Evolutionary conservation across 129 eudicot genomes (phyloP), one percentile per base, ranked within the genome.

Genomic region (Lactuca saligna): DNA sequence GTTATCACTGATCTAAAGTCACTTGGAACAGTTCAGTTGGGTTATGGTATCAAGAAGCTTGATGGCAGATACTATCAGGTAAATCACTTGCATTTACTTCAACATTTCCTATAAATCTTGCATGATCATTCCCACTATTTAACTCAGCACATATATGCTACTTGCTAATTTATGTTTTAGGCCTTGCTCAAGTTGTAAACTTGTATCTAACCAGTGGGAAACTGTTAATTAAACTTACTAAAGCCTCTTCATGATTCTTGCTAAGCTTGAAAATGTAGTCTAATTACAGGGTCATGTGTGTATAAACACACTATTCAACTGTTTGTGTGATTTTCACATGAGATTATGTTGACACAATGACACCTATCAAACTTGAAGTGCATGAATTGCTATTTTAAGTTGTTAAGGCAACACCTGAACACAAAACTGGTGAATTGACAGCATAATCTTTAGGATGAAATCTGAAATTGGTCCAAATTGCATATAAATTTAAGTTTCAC

Each of bases 41-140:
- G 97, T 17, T 91, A 88, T 75, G 97, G 97, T n/a, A 82, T 88
- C 37, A 91, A 80, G 84, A 91, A 91, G 78, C 94, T 86, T 7
- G 96, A 91, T 63, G 97, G 96, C n/a, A 82, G 91, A 69, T 81
- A 88, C 77, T 92, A 54, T 79, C 90, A 88, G 96, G 98, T 88
- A 44, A 20, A 11, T 6, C 2, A 37, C 32, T 8, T 55, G 3
- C 61, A 9, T 41, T 7, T 63, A 34, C 20, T 32, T 3, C 59
- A 41, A 39, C 17, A 32, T 63, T 34, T 51, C 32, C 0, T 44
- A 17, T 7, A 17, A 6, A n/a, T 25, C 5, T 57, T 17, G 5
- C 14, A 15, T 58, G 15, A 59, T 29, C 8, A 12, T 61, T 37
- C 0, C 8, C 29, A 61, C 51, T 31, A 61, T 49, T 0, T 25